Evolutionary conservation across 306 rosid genomes (phyloP), one percentile per base, ranked within the genome.

Genomic region (Morella rubra): DNA sequence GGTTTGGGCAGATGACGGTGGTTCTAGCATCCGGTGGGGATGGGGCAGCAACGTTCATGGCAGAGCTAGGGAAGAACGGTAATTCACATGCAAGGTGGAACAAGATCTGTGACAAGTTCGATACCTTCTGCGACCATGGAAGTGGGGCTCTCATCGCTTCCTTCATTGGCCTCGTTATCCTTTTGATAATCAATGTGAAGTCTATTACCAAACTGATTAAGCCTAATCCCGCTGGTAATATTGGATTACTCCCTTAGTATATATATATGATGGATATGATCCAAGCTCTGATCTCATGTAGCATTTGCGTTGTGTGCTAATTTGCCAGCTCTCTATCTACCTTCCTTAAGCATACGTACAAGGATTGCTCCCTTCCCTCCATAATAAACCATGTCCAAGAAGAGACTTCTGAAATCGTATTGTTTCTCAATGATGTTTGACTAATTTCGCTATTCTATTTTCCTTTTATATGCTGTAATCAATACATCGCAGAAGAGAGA

Each of bases 1-100:
- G 14, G 37, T 27, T 32, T 50, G 18, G 1, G 72, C 79, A 95
- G 98, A 19, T 85, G 85, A 75, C 41, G 0, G 81, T 90, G 86
- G 88, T 80, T 58, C 40, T 92, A 44, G 92, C 83, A 9, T 83
- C 98, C 6, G 90, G 91, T 1, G 97, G 87, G 6, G 93, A 84
- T 62, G 97, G 98, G 7, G 98, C 91, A 45, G 98, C 98, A 5
- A 76, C 90, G 58, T 95, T 95, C 91, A 90, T 95, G 90, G 87
- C 98, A 16, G 85, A 76, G 66, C 81, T 95, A 44, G 98, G 97
- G 51, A 95, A 79, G 82, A 86, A 92, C 3, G 97, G 98, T 2
- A 92, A 95, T 22, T 86, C 91, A 5, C 97, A 95, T 76, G 98
- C 98, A 19, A 83, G 82, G 76, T 95, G 98, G 98, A 76, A 87